Evolutionary conservation across 2,329 filamentous ascomycete genomes (phyloP).

Genomic region (Beauveria scarabaeidicola): DNA sequence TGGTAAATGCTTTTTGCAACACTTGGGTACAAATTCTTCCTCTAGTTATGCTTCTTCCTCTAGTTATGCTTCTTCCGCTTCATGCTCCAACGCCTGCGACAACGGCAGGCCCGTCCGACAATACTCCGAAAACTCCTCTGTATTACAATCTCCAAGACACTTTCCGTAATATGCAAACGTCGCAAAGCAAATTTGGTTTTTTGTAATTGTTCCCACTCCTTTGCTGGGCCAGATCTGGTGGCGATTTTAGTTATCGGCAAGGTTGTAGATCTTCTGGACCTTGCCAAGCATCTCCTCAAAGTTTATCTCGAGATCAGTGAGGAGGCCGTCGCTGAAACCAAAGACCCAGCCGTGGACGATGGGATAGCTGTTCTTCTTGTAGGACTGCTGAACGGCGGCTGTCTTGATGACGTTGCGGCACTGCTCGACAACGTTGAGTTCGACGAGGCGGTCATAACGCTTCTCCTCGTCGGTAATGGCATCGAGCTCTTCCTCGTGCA

Average conservation of each 20-base stretch:
- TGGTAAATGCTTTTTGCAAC: neutral
- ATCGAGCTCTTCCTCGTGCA: conserved; percentile 64
- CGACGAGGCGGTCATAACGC: conserved; percentile 63
- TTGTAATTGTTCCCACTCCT: neutral
- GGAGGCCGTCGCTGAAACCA: conserved; percentile 56
- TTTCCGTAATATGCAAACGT: neutral
- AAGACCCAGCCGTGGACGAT: conserved; percentile 70
- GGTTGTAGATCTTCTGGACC: conserved; percentile 59
- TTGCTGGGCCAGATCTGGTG: neutral
- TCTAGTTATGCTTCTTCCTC: neutral
- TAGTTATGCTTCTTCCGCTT: neutral
- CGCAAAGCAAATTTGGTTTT: neutral
- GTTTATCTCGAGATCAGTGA: conserved; percentile 57
- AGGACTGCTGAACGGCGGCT: conserved; percentile 66
- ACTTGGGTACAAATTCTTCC: neutral
- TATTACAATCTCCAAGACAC: neutral
- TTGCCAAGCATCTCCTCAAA: conserved; percentile 46
- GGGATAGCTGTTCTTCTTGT: conserved; percentile 53
- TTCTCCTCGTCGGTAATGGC: conserved; percentile 48
- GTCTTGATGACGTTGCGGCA: conserved; percentile 74
- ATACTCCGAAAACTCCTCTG: neutral
- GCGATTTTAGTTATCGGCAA: conserved; percentile 26
- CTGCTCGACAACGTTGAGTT: conserved; percentile 75
- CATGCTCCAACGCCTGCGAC: conserved; percentile 1
- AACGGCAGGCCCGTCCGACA: neutral